Evolutionary conservation across 1,139 yeast species (phyloP), one percentile per base, ranked within the genome.

Genomic region (Taphrina sp.): DNA sequence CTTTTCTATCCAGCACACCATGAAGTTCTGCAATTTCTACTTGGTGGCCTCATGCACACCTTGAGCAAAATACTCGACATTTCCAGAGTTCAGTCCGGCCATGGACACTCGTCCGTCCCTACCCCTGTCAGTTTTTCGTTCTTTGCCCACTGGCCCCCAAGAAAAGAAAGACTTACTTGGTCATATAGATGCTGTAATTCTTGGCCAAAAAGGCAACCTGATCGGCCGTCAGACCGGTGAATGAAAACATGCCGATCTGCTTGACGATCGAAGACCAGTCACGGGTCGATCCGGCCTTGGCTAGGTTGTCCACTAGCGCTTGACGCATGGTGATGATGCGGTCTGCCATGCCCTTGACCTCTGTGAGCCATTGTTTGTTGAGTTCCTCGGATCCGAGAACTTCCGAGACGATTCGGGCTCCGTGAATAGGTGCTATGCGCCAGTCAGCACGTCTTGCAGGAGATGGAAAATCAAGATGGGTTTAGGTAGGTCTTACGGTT

Each of bases 231-330:
- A 92, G 77, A 1, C 96, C 97, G 23, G 97, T 90, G 73, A 83
- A 92, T 56, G 96, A 88, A 71, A 92, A 92, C 98, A 92, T 92
- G 64, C 98, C 98, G 60, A 87, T 85, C 74, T 92, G 97, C 62
- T 78, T 76, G 55, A 86, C 87, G 65, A 92, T 87, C 71, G 90
- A 97, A 64, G 83, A 87, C 98, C 98, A 92, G 69, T 77, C 81
- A 57, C 95, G 95, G 52, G 94, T 92, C 46, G 97, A 88, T 12
- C 79, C 77, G 62, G 87, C 78, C 16, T 58, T 56, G 59, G 78
- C 79, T 62, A 89, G 77, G 63, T 78, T 76, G 60, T 75, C 74
- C 69, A 83, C 80, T 65, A 92, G 78, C 31, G 54, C 74, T 34
- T 72, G 66, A 72, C 97, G 82, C 95, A 89, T 89, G 62, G 76